Conservation (phyloP, 75 land plant genomes). For the Cunninghamia lanceolata region DNA sequence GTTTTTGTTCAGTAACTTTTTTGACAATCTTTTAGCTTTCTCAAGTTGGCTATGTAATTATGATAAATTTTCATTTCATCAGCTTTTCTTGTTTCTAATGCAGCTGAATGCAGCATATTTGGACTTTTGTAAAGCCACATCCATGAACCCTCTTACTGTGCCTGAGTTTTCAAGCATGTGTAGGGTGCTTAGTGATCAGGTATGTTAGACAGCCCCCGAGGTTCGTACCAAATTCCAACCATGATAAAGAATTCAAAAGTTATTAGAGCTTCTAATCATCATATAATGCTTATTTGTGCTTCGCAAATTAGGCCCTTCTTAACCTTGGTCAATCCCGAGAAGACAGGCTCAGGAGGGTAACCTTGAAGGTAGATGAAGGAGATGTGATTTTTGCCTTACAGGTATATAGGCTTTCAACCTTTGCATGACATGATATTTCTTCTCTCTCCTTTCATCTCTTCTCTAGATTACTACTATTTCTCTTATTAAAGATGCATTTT, state of each 20-base stretch:
- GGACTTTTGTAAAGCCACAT: conserved; percentile 69
- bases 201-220: conserved; percentile 4
- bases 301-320: conserved; percentile 78
- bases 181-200: conserved; percentile 86
- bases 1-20: too few species aligned
- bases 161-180: conserved; percentile 79
- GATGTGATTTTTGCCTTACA: conserved; percentile 59
- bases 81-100: not conserved
- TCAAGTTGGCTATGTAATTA: not conserved
- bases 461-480: not conserved
- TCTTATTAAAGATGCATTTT: not conserved
- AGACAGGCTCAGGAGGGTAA: conserved; percentile 60
- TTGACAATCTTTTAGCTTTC: too few species aligned
- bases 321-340: conserved; percentile 71
- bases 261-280: not conserved
- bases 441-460: not conserved
- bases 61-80: not conserved
- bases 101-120: conserved; percentile 79
- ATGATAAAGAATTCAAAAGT: not conserved
- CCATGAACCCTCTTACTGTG: conserved; percentile 56
- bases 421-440: not conserved
- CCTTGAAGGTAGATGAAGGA: conserved; percentile 33
- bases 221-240: not conserved
- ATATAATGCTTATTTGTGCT: not conserved
- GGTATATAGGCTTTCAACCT: conserved; percentile 24